Conservation (phyloP, 2,329 filamentous ascomycete genomes). For the Fusarium concolor region DNA sequence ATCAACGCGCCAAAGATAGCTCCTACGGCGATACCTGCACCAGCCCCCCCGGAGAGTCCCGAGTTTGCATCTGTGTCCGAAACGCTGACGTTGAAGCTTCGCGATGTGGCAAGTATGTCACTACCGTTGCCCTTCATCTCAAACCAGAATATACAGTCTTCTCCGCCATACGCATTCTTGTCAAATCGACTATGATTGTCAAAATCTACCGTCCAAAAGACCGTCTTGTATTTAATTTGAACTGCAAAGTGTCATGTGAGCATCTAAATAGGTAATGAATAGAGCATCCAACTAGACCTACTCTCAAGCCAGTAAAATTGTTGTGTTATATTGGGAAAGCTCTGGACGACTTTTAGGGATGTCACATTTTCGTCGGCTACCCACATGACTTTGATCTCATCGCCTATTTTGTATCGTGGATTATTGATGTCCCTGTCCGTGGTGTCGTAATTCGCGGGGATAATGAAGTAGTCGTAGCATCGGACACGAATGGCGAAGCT, state of each 20-base stretch:
- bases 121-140: background rate
- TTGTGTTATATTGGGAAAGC: background rate
- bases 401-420: conserved; percentile 1
- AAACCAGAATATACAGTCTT: conserved; percentile 10
- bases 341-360: background rate
- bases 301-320: background rate
- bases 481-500: background rate
- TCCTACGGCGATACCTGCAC: conserved; percentile 12
- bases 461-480: conserved; percentile 1
- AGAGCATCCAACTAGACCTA: background rate
- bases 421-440: background rate
- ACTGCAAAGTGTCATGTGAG: background rate
- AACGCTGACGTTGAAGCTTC: conserved; percentile 9
- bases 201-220: conserved; percentile 4
- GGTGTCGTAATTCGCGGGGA: conserved; percentile 4
- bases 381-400: conserved; percentile 19
- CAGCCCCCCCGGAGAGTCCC: background rate
- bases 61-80: background rate
- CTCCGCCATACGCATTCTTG: background rate
- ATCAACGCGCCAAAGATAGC: background rate
- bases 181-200: background rate
- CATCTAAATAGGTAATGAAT: too few relatives aligned
- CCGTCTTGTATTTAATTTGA: conserved; percentile 3
- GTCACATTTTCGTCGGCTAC: conserved; percentile 6
- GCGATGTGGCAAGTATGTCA: background rate